A percentile compares a stretch with the other conserved stretches of the same genome.
These are phyloP conservation scores for Stropharia rugosoannulata DNA, from an alignment of 768 basidiomycete species.

Conservation along the genomic window DNA sequence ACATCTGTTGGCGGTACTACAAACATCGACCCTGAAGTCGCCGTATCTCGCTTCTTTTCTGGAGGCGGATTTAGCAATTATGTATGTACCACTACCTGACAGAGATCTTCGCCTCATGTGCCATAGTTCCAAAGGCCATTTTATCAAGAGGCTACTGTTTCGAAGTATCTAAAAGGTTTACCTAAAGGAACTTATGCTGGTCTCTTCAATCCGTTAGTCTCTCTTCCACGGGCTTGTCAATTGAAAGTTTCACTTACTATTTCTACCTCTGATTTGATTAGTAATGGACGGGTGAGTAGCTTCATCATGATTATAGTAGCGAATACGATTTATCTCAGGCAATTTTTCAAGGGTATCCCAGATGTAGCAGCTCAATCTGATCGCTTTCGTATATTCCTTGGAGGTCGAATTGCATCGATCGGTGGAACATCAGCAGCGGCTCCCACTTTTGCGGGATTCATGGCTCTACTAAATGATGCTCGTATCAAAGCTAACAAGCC, in stretches of 20 bases:
- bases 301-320: neutral
- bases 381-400: constrained; percentile 46
- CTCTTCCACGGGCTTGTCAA: no score
- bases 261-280: constrained; percentile 13
- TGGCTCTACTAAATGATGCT: constrained; percentile 67
- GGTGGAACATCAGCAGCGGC: constrained; percentile 67
- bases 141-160: constrained; percentile 51
- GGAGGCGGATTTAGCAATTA: constrained; percentile 77
- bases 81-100: constrained; percentile 34
- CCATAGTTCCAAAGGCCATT: constrained; percentile 50
- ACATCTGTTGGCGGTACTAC: constrained; percentile 34
- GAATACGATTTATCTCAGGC: neutral
- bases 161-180: constrained; percentile 42
- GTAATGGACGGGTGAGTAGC: constrained; percentile 54
- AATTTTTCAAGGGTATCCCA: constrained; percentile 46
- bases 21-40: no score
- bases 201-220: constrained; percentile 29
- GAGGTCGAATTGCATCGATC: constrained; percentile 36
- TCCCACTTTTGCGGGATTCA: constrained; percentile 63
- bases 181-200: constrained; percentile 51
- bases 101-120: neutral
- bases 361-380: constrained; percentile 65
- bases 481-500: constrained; percentile 39
- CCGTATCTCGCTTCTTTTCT: constrained; percentile 43
- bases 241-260: no score